phyloP scores from a whole-genome alignment of 768 basidiomycete species.

The Amanita polypyramis region DNA sequence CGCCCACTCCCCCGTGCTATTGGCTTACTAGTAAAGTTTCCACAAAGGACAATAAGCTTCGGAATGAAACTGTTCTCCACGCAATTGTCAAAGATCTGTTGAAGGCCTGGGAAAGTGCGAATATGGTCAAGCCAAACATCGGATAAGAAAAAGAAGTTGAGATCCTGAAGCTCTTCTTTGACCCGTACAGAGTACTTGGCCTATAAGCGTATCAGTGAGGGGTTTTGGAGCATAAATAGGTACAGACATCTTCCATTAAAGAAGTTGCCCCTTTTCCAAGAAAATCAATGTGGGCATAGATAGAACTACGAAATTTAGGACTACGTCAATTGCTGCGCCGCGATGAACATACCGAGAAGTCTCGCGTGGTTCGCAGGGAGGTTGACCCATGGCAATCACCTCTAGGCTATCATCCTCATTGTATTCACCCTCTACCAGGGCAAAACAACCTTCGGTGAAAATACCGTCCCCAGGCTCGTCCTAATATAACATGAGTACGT shows the following conservation, averaged over 20 bases:
- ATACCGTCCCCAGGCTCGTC: slow-evolving; percentile 91
- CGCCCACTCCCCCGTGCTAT: slow-evolving; percentile 69
- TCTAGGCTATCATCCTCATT: slow-evolving; percentile 83
- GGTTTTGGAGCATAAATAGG: slow-evolving; percentile 5
- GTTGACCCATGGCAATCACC: slow-evolving; percentile 93
- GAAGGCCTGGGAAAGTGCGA: slow-evolving; percentile 67
- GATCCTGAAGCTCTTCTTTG: slow-evolving; percentile 58
- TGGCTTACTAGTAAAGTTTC: slow-evolving; percentile 85
- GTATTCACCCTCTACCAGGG: slow-evolving; percentile 93
- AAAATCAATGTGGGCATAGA: slow-evolving; percentile 96
- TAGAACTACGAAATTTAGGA: slow-evolving; percentile 42
- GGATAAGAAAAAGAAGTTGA: slow-evolving; percentile 88
- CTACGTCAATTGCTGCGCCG: not conserved
- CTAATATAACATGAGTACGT: slow-evolving; percentile 19
- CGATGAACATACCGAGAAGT: slow-evolving; percentile 53
- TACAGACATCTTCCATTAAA: slow-evolving; percentile 75
- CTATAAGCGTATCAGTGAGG: slow-evolving; percentile 24
- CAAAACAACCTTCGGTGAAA: slow-evolving; percentile 94
- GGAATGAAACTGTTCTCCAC: slow-evolving; percentile 83
- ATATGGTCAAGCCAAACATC: slow-evolving; percentile 95
- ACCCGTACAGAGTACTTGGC: slow-evolving; percentile 51
- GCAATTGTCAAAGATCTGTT: slow-evolving; percentile 83
- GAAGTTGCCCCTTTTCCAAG: slow-evolving; percentile 92
- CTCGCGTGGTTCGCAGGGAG: slow-evolving; percentile 86
- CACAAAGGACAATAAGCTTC: slow-evolving; percentile 83